A percentile compares a stretch with the other conserved stretches of the same genome.
Evolutionary conservation across 306 rosid genomes (phyloP).

Genomic region (Astragalus glycyphyllos): DNA sequence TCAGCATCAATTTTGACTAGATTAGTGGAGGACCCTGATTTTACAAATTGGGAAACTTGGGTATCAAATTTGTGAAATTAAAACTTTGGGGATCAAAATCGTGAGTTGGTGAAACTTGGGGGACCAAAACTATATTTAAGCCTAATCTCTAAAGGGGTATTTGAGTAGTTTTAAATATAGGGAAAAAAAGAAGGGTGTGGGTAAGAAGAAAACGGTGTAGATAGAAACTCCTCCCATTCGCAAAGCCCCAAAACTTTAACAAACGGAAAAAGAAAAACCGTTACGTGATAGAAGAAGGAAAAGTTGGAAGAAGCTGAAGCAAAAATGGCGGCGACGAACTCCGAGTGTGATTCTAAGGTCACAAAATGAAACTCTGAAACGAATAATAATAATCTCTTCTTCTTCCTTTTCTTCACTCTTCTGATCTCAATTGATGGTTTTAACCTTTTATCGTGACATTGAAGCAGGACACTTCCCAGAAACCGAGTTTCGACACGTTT

Average conservation of each 20-base stretch:
- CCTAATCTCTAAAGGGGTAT: too few species aligned
- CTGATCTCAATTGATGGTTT: not conserved
- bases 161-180: too few species aligned
- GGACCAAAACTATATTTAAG: too few species aligned
- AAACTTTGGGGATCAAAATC: too few species aligned
- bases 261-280: not conserved
- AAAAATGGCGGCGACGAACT: conserved; percentile 27
- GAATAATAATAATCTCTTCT: not conserved
- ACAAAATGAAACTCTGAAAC: not conserved
- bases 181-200: too few species aligned
- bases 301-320: not conserved
- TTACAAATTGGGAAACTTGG: too few species aligned
- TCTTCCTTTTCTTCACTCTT: not conserved
- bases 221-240: not conserved
- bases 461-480: conserved; percentile 43
- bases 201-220: too few species aligned
- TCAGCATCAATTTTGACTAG: too few species aligned
- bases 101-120: too few species aligned
- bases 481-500: conserved; percentile 56
- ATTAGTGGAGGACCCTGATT: too few species aligned
- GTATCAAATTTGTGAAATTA: too few species aligned
- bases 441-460: not conserved
- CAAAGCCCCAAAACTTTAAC: not conserved
- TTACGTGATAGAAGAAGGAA: not conserved
- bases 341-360: conserved; percentile 12